phyloP scores from a whole-genome alignment of 2,329 filamentous ascomycete genomes.

The Cercospora sp. region DNA sequence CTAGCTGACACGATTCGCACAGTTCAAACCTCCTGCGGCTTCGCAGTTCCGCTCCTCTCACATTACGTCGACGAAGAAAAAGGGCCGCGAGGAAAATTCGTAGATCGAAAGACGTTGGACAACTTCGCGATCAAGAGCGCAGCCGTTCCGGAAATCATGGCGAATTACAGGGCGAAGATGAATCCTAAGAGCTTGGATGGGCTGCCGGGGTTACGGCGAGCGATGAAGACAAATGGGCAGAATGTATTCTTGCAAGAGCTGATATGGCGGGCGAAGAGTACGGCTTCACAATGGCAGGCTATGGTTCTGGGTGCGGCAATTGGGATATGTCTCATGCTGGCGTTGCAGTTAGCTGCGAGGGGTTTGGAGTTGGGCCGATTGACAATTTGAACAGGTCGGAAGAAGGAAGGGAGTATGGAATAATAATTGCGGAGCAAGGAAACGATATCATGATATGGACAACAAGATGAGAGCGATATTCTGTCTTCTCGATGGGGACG shows the following conservation, averaged over 20 bases:
- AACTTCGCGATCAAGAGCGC: slow-evolving; percentile 53
- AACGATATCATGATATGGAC: background rate
- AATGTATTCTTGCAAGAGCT: slow-evolving; percentile 48
- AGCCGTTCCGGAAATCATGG: slow-evolving; percentile 50
- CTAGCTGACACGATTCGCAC: slow-evolving; percentile 16
- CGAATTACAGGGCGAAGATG: slow-evolving; percentile 57
- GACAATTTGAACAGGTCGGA: background rate
- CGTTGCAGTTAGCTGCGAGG: background rate
- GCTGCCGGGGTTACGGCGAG: slow-evolving; percentile 57
- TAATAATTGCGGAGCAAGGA: no score
- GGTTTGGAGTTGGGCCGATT: background rate
- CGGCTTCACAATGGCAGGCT: slow-evolving; percentile 28
- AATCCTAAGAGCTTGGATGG: slow-evolving; percentile 61
- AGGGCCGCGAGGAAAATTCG: slow-evolving; percentile 41
- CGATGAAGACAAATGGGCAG: slow-evolving; percentile 54
- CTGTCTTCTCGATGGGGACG: no score
- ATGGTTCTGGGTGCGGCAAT: slow-evolving; percentile 28
- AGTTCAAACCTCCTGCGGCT: slow-evolving; percentile 67
- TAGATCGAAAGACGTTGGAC: slow-evolving; percentile 58
- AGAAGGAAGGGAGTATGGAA: no score
- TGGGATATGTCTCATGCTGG: slow-evolving; percentile 15
- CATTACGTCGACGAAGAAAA: slow-evolving; percentile 37
- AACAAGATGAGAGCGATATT: no score
- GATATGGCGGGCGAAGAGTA: slow-evolving; percentile 18
- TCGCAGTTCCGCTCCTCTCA: slow-evolving; percentile 58